Evolutionary conservation across 306 rosid genomes (phyloP), one percentile per base, ranked within the genome.

Genomic region (Rubus parviflorus): DNA sequence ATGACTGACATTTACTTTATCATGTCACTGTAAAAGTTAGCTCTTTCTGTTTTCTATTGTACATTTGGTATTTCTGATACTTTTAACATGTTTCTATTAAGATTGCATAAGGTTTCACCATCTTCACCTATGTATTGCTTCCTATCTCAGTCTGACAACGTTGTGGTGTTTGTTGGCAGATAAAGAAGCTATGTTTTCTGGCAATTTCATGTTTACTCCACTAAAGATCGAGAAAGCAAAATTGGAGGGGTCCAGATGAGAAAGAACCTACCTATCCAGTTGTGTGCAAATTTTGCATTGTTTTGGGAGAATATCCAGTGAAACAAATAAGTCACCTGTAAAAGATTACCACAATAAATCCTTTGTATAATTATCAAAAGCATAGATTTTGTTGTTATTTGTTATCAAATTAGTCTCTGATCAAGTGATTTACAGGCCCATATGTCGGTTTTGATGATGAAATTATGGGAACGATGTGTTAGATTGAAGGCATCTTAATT

Each of bases 181-280:
- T 83, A 92, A 80, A 87, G 97, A 89, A 80, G 90, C 96, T 58
- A 81, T 94, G 66, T 73, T 69, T 45, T 87, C 97, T 1, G 98
- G 97, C 78, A 94, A 94, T 81, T 94, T 94, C 84, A 80, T 69
- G 87, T 92, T 94, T 82, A 86, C 96, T 54, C 68, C 92, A 40
- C 75, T 94, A 86, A 83, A 91, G 84, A 62, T 66, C 2, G 84
- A 83, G 79, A 80, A 75, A 80, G 72, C 43, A 80, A 81, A 70
- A 38, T 49, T 74, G 51, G 68, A 72, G 68, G 77, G 45, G 47
- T 64, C 14, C 70, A 62, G 85, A 58, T 86, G 83, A 81, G 79
- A 15, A 72, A 43, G 17, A 25, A 25, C 17, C 54, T 41, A 60
- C 8, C 54, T 41, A 35, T 52, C 42, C 19, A 1, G 11, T 11